These are phyloP conservation scores for Trametes gibbosa DNA, from an alignment of 768 basidiomycete species.

Conservation along the genomic window DNA sequence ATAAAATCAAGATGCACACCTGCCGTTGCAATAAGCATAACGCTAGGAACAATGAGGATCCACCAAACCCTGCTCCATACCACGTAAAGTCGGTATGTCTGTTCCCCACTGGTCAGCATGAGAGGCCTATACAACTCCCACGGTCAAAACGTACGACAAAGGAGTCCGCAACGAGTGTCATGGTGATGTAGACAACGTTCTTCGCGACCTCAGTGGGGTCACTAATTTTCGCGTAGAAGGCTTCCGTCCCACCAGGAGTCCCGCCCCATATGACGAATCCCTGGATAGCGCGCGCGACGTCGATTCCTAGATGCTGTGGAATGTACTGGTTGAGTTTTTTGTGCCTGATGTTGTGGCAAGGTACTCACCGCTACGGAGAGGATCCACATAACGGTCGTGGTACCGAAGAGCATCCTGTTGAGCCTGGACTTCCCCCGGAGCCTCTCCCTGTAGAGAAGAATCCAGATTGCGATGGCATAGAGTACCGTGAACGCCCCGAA, in stretches of 20 bases:
- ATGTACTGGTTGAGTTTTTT: background rate
- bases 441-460: constrained; percentile 19
- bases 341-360: background rate
- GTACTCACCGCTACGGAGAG: constrained; percentile 9
- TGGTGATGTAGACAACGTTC: constrained; percentile 18
- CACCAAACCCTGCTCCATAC: constrained; percentile 13
- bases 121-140: background rate
- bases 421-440: constrained; percentile 4
- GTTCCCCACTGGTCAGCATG: background rate
- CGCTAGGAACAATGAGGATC: constrained; percentile 9
- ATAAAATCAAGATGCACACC: background rate
- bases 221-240: constrained; percentile 7
- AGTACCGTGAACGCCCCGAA: constrained; percentile 19
- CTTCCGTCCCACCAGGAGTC: constrained; percentile 1
- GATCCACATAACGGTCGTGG: constrained; percentile 16
- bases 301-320: constrained; percentile 12
- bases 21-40: constrained; percentile 12
- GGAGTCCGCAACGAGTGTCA: constrained; percentile 15
- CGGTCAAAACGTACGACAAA: constrained; percentile 9
- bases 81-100: constrained; percentile 14
- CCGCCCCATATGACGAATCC: constrained; percentile 10
- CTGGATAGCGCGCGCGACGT: constrained; percentile 6
- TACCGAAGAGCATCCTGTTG: constrained; percentile 18
- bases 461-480: constrained; percentile 19
- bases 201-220: constrained; percentile 16